Percentiles rank a stretch among this genome's conserved stretches.
phyloP scores from a whole-genome alignment of 345 rosid species.

The Heritiera fomes region DNA sequence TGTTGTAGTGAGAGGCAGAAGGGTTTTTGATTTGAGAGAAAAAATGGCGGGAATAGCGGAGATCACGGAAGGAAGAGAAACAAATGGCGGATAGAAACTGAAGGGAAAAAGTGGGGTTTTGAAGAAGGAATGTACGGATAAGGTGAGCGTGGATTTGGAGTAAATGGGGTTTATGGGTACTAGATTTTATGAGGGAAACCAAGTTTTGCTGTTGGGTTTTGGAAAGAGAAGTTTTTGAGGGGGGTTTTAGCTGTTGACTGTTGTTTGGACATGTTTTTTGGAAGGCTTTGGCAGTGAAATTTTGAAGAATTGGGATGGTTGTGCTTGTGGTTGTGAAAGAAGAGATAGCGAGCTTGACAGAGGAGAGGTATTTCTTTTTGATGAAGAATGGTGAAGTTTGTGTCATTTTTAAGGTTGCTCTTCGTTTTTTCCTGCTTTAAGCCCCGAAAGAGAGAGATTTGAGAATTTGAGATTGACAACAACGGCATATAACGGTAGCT shows the following conservation, averaged over 20 bases:
- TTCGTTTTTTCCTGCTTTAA: not conserved
- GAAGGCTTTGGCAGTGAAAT: not conserved
- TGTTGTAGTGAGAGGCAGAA: slow-evolving; percentile 53
- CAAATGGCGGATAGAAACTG: slow-evolving; percentile 58
- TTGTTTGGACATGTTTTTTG: slow-evolving; percentile 15
- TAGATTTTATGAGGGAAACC: slow-evolving; percentile 56
- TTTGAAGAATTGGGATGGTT: not conserved
- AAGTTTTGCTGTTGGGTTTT: slow-evolving; percentile 18
- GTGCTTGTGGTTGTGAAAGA: not conserved
- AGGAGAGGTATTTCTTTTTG: not conserved
- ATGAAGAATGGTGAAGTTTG: not conserved
- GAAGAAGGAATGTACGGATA: slow-evolving; percentile 47
- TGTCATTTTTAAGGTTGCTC: not conserved
- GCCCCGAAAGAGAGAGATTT: not conserved
- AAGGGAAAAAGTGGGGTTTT: slow-evolving; percentile 46
- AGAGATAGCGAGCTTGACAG: not conserved
- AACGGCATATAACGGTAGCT: not conserved
- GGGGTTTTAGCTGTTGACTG: slow-evolving; percentile 12
- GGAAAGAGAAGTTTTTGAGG: not conserved
- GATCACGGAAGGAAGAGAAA: slow-evolving; percentile 38
- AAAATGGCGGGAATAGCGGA: slow-evolving; percentile 46
- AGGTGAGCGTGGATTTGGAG: slow-evolving; percentile 73
- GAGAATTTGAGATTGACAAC: not conserved
- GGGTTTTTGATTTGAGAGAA: slow-evolving; percentile 54
- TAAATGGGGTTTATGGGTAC: slow-evolving; percentile 46